phyloP scores from a whole-genome alignment of 164 flowering plant species.

The Hamamelis virginiana region DNA sequence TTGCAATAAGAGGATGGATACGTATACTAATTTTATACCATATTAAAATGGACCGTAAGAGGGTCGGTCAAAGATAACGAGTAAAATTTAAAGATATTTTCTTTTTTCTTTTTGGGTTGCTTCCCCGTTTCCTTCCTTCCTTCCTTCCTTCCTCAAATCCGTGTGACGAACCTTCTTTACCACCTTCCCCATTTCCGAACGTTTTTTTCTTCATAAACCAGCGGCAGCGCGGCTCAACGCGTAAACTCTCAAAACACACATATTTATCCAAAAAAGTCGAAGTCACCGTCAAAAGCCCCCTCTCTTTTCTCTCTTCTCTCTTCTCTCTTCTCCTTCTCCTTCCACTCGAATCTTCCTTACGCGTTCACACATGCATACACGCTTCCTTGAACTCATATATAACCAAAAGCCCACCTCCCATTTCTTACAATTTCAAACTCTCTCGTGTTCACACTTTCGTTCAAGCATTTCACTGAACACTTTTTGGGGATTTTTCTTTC shows the following conservation, averaged over 20 bases:
- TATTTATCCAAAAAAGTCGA: not conserved
- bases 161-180: not conserved
- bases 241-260: not conserved
- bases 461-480: constrained; percentile 11
- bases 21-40: no score
- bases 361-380: constrained; percentile 1
- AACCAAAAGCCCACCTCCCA: not conserved
- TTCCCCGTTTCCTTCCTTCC: no score
- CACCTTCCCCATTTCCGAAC: not conserved
- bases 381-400: not conserved
- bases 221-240: not conserved
- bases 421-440: not conserved
- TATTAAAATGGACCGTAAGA: no score
- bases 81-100: no score
- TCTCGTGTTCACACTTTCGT: not conserved
- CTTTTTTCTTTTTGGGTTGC: no score
- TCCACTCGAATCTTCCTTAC: not conserved
- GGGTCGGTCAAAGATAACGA: no score
- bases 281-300: not conserved
- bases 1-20: no score
- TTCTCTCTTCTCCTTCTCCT: no score
- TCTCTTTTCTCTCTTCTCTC: not conserved
- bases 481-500: not conserved
- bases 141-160: no score
- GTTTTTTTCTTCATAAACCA: not conserved